Conservation (phyloP, 169 alveolate species). For the Eimeria falciformis region DNA sequence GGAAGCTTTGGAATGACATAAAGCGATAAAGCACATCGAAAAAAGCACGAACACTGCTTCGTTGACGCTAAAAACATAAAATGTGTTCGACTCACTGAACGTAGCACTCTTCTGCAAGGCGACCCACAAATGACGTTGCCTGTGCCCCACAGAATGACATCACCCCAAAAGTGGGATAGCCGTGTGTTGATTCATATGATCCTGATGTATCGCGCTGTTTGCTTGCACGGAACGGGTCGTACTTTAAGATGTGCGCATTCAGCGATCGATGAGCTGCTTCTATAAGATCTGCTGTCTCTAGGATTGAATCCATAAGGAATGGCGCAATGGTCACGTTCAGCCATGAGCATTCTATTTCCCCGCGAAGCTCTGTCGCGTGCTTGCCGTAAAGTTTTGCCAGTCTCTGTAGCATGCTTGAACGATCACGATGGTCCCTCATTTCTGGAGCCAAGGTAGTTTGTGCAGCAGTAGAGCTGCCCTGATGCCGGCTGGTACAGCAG, state of each 20-base stretch:
- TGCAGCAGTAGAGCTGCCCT: neutral
- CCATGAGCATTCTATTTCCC: conserved; percentile 62
- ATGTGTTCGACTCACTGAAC: neutral
- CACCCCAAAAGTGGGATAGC: no score
- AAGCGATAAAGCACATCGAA: no score
- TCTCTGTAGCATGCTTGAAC: conserved; percentile 4
- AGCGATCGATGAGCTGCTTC: conserved; percentile 69
- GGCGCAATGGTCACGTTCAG: conserved; percentile 76
- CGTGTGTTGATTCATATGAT: no score
- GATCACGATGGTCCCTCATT: neutral
- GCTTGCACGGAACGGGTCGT: neutral
- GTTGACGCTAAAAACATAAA: no score
- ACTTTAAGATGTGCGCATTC: conserved; percentile 41
- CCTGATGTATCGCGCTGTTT: no score
- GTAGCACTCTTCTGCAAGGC: conserved; percentile 4
- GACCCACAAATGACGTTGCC: conserved; percentile 38
- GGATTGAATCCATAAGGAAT: conserved; percentile 65
- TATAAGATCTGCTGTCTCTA: conserved; percentile 65
- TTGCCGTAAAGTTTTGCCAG: conserved; percentile 35
- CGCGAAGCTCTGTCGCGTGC: conserved; percentile 62
- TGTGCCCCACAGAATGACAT: conserved; percentile 14
- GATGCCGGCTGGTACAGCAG: neutral
- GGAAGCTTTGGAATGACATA: no score
- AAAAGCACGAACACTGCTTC: no score
- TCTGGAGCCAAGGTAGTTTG: no score